These are phyloP conservation scores for Coemansia biformis DNA, from an alignment of 192 early-diverging fungal genomes.

Conservation along the genomic window DNA sequence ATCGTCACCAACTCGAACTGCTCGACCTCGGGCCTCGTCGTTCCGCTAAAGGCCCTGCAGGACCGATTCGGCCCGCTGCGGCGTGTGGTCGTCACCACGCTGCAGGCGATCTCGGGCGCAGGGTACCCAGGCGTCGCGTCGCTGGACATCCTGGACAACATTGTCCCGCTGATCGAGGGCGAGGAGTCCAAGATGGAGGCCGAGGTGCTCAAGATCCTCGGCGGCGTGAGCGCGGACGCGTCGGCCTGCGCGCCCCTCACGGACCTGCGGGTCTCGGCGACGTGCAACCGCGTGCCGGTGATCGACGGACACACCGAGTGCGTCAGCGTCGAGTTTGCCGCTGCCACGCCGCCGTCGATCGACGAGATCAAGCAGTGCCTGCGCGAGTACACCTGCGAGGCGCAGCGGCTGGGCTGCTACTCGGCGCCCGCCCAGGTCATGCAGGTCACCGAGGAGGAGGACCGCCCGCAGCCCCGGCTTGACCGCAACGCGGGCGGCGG, in stretches of 20 bases:
- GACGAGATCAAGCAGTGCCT: conserved; percentile 72
- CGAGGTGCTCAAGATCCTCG: conserved; percentile 90
- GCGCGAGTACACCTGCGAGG: conserved; percentile 72
- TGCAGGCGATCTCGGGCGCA: conserved; percentile 96
- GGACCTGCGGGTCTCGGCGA: conserved; percentile 78
- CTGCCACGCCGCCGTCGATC: conserved; percentile 56
- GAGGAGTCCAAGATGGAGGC: conserved; percentile 98
- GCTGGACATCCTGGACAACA: conserved; percentile 93
- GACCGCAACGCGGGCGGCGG: conserved; percentile 81
- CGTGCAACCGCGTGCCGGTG: conserved; percentile 94
- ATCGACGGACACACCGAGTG: conserved; percentile 93
- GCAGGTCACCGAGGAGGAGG: conserved; percentile 60
- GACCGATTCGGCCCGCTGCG: conserved; percentile 85
- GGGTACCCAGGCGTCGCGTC: conserved; percentile 96
- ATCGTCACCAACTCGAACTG: conserved; percentile 97
- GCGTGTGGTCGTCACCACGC: conserved; percentile 78
- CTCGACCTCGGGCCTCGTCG: conserved; percentile 95
- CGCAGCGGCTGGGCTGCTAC: conserved; percentile 68
- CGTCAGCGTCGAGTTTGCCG: conserved; percentile 79
- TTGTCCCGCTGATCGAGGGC: conserved; percentile 89
- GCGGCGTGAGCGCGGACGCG: conserved; percentile 52
- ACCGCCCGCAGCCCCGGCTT: conserved; percentile 92
- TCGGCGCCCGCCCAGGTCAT: conserved; percentile 80
- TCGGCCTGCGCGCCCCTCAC: conserved; percentile 50
- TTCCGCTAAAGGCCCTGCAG: conserved; percentile 80